phyloP scores from a whole-genome alignment of 345 rosid species.

The Sisymbrium altissimum region DNA sequence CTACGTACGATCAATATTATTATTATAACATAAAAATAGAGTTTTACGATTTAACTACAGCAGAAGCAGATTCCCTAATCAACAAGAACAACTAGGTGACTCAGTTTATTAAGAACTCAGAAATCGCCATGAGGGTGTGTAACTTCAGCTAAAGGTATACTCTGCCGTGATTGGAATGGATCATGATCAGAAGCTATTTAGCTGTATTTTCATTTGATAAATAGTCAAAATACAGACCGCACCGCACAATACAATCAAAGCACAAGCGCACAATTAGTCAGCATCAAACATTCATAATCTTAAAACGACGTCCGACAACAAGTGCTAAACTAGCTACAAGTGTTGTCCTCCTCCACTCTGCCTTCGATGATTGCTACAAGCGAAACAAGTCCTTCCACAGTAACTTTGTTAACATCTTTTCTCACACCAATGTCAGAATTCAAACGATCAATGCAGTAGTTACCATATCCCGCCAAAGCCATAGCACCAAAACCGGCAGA shows the following conservation, averaged over 20 bases:
- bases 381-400: constrained; percentile 24
- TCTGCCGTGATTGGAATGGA: too few species aligned
- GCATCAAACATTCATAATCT: background rate
- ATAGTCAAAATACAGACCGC: too few species aligned
- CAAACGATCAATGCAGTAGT: constrained; percentile 29
- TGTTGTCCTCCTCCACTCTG: background rate
- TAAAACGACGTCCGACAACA: background rate
- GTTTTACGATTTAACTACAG: background rate
- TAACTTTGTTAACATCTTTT: constrained; percentile 40
- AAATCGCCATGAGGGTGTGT: background rate
- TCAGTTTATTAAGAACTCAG: background rate
- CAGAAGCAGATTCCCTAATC: too few species aligned
- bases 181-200: too few species aligned
- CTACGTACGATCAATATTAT: background rate
- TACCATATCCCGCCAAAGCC: constrained; percentile 36
- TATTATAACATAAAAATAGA: background rate
- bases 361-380: background rate
- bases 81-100: background rate
- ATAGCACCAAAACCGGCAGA: constrained; percentile 51
- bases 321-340: background rate
- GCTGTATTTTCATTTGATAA: too few species aligned
- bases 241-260: constrained; percentile 8
- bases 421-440: constrained; percentile 63
- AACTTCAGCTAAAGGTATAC: background rate
- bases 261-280: background rate